phyloP scores from a whole-genome alignment of 768 basidiomycete genomes.

The Russula sp. region DNA sequence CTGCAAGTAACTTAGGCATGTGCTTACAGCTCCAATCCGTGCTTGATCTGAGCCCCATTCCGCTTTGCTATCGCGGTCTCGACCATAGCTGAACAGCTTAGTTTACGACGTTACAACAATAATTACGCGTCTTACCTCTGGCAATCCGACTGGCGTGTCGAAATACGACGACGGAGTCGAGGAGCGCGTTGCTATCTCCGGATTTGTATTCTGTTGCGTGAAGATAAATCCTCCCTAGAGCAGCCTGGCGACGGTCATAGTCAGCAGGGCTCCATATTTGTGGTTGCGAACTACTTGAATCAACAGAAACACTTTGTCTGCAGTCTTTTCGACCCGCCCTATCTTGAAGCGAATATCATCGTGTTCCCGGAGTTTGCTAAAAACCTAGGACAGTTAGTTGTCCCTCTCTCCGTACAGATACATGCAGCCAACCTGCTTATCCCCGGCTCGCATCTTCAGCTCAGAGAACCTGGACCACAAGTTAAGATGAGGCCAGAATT shows the following conservation, averaged over 20 bases:
- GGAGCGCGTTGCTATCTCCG: slow-evolving; percentile 63
- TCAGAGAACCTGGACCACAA: slow-evolving; percentile 55
- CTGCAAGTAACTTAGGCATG: not conserved
- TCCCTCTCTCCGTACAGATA: not conserved
- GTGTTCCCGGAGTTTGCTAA: slow-evolving; percentile 66
- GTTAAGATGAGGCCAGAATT: not conserved
- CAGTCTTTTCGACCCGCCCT: slow-evolving; percentile 63
- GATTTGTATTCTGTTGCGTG: slow-evolving; percentile 66
- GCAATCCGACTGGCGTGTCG: slow-evolving; percentile 74
- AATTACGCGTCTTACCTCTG: slow-evolving; percentile 48
- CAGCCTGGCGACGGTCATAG: slow-evolving; percentile 48
- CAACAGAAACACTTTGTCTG: slow-evolving; percentile 77
- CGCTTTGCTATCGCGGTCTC: slow-evolving; percentile 69
- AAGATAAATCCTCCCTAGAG: slow-evolving; percentile 68
- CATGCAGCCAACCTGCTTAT: slow-evolving; percentile 55
- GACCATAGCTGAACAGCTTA: slow-evolving; percentile 55
- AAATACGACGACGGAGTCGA: slow-evolving; percentile 70
- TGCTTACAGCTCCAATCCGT: slow-evolving; percentile 72
- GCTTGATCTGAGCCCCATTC: slow-evolving; percentile 63
- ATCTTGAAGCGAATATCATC: slow-evolving; percentile 78
- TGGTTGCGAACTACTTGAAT: slow-evolving; percentile 55
- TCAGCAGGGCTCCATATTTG: slow-evolving; percentile 17
- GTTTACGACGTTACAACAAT: not conserved
- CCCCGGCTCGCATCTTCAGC: slow-evolving; percentile 66
- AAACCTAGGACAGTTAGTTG: slow-evolving; percentile 39